Percentiles rank a stretch among this genome's conserved stretches.
Conservation (phyloP, 345 rosid species). For the Eucalyptus cloeziana region DNA sequence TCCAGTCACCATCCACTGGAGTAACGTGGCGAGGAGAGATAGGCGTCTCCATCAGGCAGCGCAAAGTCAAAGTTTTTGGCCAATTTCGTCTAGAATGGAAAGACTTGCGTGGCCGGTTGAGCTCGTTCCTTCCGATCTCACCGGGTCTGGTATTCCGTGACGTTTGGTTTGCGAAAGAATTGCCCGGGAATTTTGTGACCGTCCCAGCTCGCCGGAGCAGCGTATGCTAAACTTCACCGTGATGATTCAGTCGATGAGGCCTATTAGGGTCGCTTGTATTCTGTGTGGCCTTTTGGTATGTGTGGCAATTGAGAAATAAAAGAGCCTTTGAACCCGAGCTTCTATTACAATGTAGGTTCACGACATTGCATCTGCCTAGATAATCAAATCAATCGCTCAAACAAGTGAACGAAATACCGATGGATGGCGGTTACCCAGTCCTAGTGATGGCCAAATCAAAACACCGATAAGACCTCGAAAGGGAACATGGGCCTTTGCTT, state of each 20-base stretch:
- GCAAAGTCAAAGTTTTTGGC: neutral
- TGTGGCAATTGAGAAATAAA: neutral
- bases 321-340: neutral
- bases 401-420: too few species aligned
- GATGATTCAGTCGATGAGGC: neutral
- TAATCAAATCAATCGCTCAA: too few species aligned
- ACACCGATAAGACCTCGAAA: rapidly evolving
- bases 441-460: neutral
- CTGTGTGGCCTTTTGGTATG: neutral
- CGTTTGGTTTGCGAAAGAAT: neutral
- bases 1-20: neutral
- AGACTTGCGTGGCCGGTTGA: neutral
- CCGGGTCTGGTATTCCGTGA: neutral
- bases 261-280: rapidly evolving
- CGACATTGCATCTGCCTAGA: too few species aligned
- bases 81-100: neutral
- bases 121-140: neutral
- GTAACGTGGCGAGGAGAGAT: neutral
- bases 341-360: too few species aligned
- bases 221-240: neutral
- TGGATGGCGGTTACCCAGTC: neutral
- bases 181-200: neutral
- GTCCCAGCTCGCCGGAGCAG: neutral
- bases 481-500: neutral
- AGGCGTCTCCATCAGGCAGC: neutral